These are phyloP conservation scores for Artomyces pyxidatus DNA, from an alignment of 768 basidiomycete species.

Conservation along the genomic window DNA sequence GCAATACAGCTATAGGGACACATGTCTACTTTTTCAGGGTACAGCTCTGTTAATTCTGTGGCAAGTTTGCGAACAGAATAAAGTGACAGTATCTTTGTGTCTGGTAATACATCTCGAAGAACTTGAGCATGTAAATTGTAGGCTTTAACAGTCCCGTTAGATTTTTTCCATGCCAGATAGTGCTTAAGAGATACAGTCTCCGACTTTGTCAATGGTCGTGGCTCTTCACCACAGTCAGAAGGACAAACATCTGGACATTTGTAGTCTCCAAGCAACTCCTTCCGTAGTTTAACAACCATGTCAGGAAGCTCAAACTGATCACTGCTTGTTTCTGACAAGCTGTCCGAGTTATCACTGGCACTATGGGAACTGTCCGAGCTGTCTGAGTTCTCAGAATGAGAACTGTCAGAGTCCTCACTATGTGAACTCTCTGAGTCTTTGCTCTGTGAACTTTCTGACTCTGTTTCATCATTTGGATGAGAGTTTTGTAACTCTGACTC, in stretches of 20 bases:
- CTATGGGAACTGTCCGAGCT: no score
- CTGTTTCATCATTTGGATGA: no score
- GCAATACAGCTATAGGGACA: not conserved
- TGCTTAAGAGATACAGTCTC: slow-evolving; percentile 13
- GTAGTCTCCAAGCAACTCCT: not conserved
- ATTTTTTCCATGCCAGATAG: slow-evolving; percentile 13
- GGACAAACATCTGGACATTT: not conserved
- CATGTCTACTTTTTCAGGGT: not conserved
- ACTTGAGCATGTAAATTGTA: slow-evolving; percentile 17
- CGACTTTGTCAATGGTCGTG: not conserved
- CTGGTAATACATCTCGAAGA: slow-evolving; percentile 15
- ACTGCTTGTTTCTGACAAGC: no score
- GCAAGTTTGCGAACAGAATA: not conserved
- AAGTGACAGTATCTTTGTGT: slow-evolving; percentile 1
- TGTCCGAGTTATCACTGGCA: no score
- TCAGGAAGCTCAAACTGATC: not conserved
- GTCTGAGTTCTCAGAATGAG: no score
- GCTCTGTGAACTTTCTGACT: no score
- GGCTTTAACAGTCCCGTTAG: slow-evolving; percentile 18
- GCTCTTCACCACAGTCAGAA: not conserved
- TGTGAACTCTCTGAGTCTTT: no score
- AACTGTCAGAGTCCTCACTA: no score
- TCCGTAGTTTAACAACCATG: not conserved
- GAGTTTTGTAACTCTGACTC: not conserved
- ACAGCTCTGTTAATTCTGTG: not conserved